Evolutionary conservation across 116 monocot genomes (phyloP), one percentile per base, ranked within the genome.

Genomic region (Dioscorea cayenensis): DNA sequence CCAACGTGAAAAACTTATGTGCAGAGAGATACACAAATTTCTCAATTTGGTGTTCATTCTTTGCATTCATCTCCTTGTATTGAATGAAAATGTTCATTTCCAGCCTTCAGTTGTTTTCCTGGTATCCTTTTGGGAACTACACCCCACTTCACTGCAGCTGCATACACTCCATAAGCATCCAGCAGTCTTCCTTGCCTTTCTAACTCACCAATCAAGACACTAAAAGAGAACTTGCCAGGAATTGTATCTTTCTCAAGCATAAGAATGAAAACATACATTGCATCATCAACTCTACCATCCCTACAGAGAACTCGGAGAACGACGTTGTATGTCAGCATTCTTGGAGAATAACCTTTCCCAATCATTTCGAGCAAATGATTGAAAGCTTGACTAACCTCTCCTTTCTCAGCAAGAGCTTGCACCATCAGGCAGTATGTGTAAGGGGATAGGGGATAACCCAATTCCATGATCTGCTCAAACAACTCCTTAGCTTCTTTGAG

Each of bases 361-460:
- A 85, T 74, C 92, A 92, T 92, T 36, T 89, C 77, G 65, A 75
- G 17, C 69, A 95, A 81, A 72, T 78, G 59, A 28, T 48, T 4
- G 32, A 87, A 28, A 25, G 95, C 95, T 66, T 69, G 29, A 32
- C 79, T 77, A 49, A 85, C 36, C 58, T 85, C 80, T 60, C 89
- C 87, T 55, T 85, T 73, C 49, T 72, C 75, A 75, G 85, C 89
- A 70, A 92, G 80, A 64, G 95, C 89, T 76, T 91, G 84, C 49
- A 92, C 75, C 80, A 92, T 77, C 66, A 89, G 78, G 70, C 82
- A 89, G 70, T 79, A 89, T 10, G 95, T 95, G 72, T 87, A 95
- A 49, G 89, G 81, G 14, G 89, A 77, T 63, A 77, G 67, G 6
- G 32, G 36, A 62, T 59, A 70, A 3, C 69, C 78, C 71, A 74